Base-by-base conservation (phyloP, 1,284 basidiomycete genomes). In the Leccinum huronense region DNA sequence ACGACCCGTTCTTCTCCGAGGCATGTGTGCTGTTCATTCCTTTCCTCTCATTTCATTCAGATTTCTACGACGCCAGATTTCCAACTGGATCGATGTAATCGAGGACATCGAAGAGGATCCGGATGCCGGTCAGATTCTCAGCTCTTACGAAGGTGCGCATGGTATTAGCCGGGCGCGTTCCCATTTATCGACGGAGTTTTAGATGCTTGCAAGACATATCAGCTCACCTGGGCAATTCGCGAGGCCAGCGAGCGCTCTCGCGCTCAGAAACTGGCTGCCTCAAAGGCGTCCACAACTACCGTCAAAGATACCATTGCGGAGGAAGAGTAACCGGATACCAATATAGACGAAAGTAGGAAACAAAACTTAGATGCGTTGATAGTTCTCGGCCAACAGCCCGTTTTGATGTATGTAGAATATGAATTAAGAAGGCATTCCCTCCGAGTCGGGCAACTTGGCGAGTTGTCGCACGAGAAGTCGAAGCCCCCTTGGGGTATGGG, bases 1-100 rank as follows among this genome's bases (percentile, higher is more conserved):
- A 96, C 72, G 94, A 96, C 75, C 93, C 93, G 13, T 95, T 95
- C 85, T 94, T 94, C 83, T 93, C 91, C 30, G 92, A 95, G 78
- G 79, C 73, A 66, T 23, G 71, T 66, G 19, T 19, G 30, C 30
- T 56, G 5, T 59, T 56, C 14, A 9, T 27, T 14, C 48, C 23
- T 9, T 14, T 31, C 23, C 60, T 53, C 54, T 23, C 23, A 27
- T 23, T 53, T 14, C 34, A 38, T 58, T 36, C 19, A 63, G 16
- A 66, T 31, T 40, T 38, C 5, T 53, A 31, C 30, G 3, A 40
- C 61, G 10, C 23, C 62, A 81, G 81, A 85, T 95, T 55, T 93
- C 91, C 55, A 90, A 91, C 76, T 84, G 91, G 73, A 90, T 94
- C 66, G 92, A 95, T 76, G 83, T 89, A 67, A 86, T 94, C 65